Evolutionary conservation across 1,139 yeast genomes (phyloP).

Genomic region (Pichia sp.): DNA sequence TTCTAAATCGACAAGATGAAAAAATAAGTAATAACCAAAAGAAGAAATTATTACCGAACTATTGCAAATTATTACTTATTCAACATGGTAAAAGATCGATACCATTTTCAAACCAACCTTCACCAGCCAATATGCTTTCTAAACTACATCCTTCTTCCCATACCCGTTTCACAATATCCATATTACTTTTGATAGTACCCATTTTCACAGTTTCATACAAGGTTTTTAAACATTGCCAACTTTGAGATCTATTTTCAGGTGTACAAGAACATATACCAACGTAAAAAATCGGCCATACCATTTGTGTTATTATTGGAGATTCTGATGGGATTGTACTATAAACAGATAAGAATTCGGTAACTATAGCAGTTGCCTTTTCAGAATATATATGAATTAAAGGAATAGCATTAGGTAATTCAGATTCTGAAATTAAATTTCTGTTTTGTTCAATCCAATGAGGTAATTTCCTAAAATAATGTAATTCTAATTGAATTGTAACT

Average conservation of each 20-base stretch:
- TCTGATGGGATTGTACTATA: slow-evolving; percentile 39
- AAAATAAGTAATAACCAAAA: no score
- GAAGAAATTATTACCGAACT: no score
- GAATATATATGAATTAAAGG: slow-evolving; percentile 8
- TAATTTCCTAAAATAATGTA: slow-evolving; percentile 22
- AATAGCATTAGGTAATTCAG: slow-evolving; percentile 9
- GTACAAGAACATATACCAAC: slow-evolving; percentile 39
- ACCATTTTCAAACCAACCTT: slow-evolving; percentile 42
- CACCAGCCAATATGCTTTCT: slow-evolving; percentile 36
- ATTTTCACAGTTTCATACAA: slow-evolving; percentile 43
- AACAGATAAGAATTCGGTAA: slow-evolving; percentile 41
- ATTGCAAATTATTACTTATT: not conserved
- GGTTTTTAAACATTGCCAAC: slow-evolving; percentile 34
- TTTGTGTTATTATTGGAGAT: slow-evolving; percentile 46
- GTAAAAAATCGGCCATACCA: slow-evolving; percentile 55
- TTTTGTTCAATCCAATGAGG: slow-evolving; percentile 6
- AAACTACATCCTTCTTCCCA: slow-evolving; percentile 37
- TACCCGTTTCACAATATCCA: slow-evolving; percentile 35
- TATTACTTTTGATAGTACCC: slow-evolving; percentile 43
- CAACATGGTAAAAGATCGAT: slow-evolving; percentile 44
- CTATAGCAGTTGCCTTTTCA: slow-evolving; percentile 29
- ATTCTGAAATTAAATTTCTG: not conserved
- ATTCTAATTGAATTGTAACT: slow-evolving; percentile 26
- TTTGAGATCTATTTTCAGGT: slow-evolving; percentile 27
- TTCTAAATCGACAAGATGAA: no score